Conservation (phyloP, 176 grass and related monocot species). For the Coix lacrymajobi region DNA sequence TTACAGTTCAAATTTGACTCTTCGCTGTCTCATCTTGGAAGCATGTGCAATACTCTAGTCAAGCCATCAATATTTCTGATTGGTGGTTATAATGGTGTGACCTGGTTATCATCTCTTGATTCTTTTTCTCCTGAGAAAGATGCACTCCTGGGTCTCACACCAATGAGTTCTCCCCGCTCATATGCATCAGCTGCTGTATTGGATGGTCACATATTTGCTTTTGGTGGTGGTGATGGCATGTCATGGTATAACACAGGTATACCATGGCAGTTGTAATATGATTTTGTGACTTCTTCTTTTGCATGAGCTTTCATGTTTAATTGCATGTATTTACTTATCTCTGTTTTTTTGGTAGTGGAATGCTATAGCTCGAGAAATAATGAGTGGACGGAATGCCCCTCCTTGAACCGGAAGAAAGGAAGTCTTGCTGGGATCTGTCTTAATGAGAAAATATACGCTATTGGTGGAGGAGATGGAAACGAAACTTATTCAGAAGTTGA, state of each 20-base stretch:
- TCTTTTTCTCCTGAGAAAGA: no score
- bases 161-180: conserved; percentile 46
- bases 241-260: conserved; percentile 55
- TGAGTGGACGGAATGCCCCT: conserved; percentile 73
- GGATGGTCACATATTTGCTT: conserved; percentile 61
- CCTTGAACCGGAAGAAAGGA: conserved; percentile 63
- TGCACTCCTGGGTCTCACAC: no score
- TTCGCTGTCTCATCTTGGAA: no score
- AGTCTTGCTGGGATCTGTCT: conserved; percentile 66
- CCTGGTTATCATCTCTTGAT: no score
- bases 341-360: conserved; percentile 45
- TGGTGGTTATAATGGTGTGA: no score
- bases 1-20: no score
- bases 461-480: conserved; percentile 80
- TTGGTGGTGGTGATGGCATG: conserved; percentile 68
- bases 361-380: conserved; percentile 67
- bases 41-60: no score
- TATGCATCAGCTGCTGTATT: conserved; percentile 63
- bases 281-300: conserved; percentile 2
- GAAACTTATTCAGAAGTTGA: conserved; percentile 74
- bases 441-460: conserved; percentile 72
- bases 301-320: background rate
- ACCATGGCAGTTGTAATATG: conserved; percentile 2
- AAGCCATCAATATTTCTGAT: no score
- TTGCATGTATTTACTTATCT: conserved; percentile 21